A percentile compares a stretch with the other conserved stretches of the same genome.
phyloP scores from a whole-genome alignment of 2,329 filamentous ascomycete genomes.

The Leptoxyphium fumago region DNA sequence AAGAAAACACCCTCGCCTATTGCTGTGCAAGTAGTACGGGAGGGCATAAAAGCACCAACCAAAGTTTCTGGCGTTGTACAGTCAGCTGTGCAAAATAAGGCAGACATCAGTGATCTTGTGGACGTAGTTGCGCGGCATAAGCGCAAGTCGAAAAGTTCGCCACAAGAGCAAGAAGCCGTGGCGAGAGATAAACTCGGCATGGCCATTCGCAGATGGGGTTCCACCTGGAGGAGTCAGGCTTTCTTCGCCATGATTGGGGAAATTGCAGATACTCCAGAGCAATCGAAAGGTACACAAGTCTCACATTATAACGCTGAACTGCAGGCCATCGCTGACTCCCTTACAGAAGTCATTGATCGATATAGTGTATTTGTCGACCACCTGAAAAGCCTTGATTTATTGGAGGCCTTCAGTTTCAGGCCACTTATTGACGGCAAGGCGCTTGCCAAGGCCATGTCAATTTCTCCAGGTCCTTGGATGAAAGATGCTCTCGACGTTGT shows the following conservation, averaged over 20 bases:
- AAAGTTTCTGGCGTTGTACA: conserved; percentile 56
- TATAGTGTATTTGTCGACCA: conserved; percentile 41
- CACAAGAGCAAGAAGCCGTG: conserved; percentile 25
- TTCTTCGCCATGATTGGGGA: conserved; percentile 55
- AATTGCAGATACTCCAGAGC: conserved; percentile 27
- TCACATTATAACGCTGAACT: background rate
- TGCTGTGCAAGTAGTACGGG: conserved; percentile 50
- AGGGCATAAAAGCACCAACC: conserved; percentile 68
- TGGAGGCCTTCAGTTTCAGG: conserved; percentile 34
- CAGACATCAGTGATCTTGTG: conserved; percentile 50
- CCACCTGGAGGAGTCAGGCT: conserved; percentile 57
- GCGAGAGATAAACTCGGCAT: conserved; percentile 54
- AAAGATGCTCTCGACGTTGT: conserved; percentile 62
- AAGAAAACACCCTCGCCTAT: conserved; percentile 43
- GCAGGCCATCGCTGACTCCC: conserved; percentile 5
- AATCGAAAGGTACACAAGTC: conserved; percentile 27
- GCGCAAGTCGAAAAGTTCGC: conserved; percentile 29
- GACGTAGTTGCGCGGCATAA: conserved; percentile 30
- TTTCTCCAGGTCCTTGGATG: conserved; percentile 72
- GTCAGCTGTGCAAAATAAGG: conserved; percentile 46
- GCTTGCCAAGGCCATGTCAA: conserved; percentile 51
- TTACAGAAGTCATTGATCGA: conserved; percentile 29
- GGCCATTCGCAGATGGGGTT: conserved; percentile 59
- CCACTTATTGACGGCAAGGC: conserved; percentile 56
- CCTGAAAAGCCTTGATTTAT: conserved; percentile 35